Conservation (phyloP, 352 stramenopile species). For the Globisporangium alternatum region DNA sequence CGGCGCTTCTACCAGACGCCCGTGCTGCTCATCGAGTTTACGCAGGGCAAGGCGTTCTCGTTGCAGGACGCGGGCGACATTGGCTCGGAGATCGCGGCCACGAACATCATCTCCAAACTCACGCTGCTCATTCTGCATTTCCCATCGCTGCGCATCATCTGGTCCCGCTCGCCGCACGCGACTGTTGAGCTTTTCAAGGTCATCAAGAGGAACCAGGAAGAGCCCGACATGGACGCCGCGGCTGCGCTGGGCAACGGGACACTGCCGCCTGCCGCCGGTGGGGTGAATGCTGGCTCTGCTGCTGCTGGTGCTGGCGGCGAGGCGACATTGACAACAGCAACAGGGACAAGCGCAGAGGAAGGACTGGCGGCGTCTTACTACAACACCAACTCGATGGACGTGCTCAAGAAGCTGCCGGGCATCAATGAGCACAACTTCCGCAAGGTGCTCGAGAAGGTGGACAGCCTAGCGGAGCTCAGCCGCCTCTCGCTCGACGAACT, state of each 20-base stretch:
- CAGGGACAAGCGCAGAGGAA: slow-evolving; percentile 53
- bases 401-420: slow-evolving; percentile 95
- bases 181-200: slow-evolving; percentile 86
- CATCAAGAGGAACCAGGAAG: slow-evolving; percentile 80
- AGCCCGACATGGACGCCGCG: slow-evolving; percentile 77
- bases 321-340: slow-evolving; percentile 31
- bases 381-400: slow-evolving; percentile 91
- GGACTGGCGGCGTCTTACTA: slow-evolving; percentile 64
- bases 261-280: background rate
- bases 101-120: slow-evolving; percentile 95
- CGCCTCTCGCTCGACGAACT: slow-evolving; percentile 60
- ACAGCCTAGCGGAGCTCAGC: slow-evolving; percentile 77
- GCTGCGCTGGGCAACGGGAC: slow-evolving; percentile 55
- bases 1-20: slow-evolving; percentile 83
- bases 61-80: slow-evolving; percentile 90
- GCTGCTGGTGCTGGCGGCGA: slow-evolving; percentile 25
- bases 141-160: slow-evolving; percentile 93
- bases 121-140: slow-evolving; percentile 94
- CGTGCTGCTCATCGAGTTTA: slow-evolving; percentile 96
- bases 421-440: slow-evolving; percentile 93
- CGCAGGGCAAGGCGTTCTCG: slow-evolving; percentile 82
- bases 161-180: slow-evolving; percentile 91
- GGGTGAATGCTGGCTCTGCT: slow-evolving; percentile 19
- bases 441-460: slow-evolving; percentile 64
- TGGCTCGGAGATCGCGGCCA: slow-evolving; percentile 89